Base-by-base conservation (phyloP, 768 basidiomycete species). In the Trametes cingulata region DNA sequence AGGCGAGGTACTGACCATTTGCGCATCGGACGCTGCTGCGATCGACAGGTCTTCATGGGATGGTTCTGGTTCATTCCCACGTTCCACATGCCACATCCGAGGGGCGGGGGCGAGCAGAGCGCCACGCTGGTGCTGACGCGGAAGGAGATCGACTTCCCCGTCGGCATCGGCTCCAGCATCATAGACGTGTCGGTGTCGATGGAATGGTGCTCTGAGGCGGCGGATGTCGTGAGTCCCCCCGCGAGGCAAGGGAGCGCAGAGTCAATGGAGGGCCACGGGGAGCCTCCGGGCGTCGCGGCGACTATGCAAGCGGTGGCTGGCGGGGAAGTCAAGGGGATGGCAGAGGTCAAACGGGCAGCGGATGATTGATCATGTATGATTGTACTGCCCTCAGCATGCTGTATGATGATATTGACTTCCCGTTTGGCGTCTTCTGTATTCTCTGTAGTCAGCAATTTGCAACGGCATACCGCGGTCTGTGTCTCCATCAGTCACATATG, bases 51-150 rank as follows among this genome's bases (percentile, higher is more conserved):
- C 0, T 85, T 88, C 66, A 84, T 95, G 71, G 87, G 89, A 33
- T 95, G 93, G 93, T 69, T 86, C 50, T 94, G 93, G 93, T 80
- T 94, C 68, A 84, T 95, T 60, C 93, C 93, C 0, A 78, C 85
- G 0, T 94, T 94, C 75, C 90, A 94, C 68, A 83, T 93, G 77
- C 76, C 82, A 1, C 79, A 82, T 43, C 77, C 81, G 37, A 76
- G 46, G 64, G 22, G 62, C 52, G 20, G 53, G 59, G 43, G 50
- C 53, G 58, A 72, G 15, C 60, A 68, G 27, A 66, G 75, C 50
- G 70, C 74, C 1, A 78, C 74, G 20, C 57, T 88, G 24, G 63
- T 72, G 12, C 71, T 93, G 33, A 77, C 79, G 19, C 76, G 79
- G 29, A 83, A 86, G 62, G 88, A 93, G 47, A 65, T 91, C 20